A percentile compares a stretch with the other conserved stretches of the same genome.
Conservation (phyloP, 306 rosid species). For the Sindora glabra region DNA sequence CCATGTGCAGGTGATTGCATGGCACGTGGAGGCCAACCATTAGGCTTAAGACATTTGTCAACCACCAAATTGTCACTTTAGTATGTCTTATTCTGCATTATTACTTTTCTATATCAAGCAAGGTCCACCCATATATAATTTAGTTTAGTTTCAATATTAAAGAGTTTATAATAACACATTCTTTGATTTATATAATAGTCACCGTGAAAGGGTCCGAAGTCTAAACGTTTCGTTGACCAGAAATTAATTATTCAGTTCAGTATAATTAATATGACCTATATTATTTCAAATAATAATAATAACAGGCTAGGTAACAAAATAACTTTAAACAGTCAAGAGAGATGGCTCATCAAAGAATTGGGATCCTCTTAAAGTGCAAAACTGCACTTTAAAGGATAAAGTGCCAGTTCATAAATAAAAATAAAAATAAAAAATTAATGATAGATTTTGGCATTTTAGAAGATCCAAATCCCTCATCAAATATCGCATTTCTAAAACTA, state of each 20-base stretch:
- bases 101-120: background rate
- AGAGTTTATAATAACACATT: background rate
- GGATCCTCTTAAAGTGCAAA: too few relatives aligned
- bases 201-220: background rate
- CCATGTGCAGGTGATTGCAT: constrained; percentile 1
- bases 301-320: background rate
- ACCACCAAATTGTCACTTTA: constrained; percentile 6
- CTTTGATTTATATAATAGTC: background rate
- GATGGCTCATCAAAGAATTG: background rate
- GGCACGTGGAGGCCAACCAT: constrained; percentile 14
- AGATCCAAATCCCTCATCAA: too few relatives aligned
- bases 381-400: too few relatives aligned
- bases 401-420: too few relatives aligned
- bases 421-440: too few relatives aligned
- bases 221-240: background rate
- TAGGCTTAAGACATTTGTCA: constrained; percentile 11
- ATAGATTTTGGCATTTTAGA: too few relatives aligned
- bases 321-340: constrained; percentile 1
- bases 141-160: too few relatives aligned
- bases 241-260: background rate
- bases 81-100: background rate
- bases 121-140: background rate
- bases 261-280: background rate
- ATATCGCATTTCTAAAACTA: too few relatives aligned
- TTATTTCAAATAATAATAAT: background rate